A percentile compares a stretch with the other conserved stretches of the same genome.
These are phyloP conservation scores for Persicaria tinctoria DNA, from an alignment of 148 eudicot species.

Conservation along the genomic window DNA sequence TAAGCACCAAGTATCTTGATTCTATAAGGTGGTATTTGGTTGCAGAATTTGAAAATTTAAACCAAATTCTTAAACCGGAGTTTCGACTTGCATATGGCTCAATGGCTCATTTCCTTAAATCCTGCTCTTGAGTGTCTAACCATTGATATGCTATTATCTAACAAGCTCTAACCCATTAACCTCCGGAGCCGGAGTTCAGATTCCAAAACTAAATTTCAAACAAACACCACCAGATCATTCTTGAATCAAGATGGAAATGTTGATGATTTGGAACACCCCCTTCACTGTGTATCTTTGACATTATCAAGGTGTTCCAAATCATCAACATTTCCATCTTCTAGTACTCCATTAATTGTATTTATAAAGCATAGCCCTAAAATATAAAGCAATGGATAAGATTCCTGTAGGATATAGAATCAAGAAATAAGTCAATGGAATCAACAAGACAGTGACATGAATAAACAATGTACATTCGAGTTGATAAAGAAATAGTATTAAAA, in stretches of 20 bases:
- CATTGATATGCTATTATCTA: too few relatives aligned
- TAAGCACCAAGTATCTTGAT: neutral
- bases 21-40: neutral
- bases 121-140: too few relatives aligned
- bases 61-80: too few relatives aligned
- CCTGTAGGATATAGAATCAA: neutral
- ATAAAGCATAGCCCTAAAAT: neutral
- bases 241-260: too few relatives aligned
- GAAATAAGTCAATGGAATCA: neutral
- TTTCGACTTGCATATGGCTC: too few relatives aligned
- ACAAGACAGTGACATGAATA: neutral
- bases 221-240: neutral
- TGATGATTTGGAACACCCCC: neutral
- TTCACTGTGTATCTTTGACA: neutral
- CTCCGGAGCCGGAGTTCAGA: neutral
- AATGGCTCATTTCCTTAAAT: too few relatives aligned
- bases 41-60: neutral
- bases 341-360: too few relatives aligned
- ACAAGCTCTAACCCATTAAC: neutral
- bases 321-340: too few relatives aligned
- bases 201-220: neutral
- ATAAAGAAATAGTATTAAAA: constrained; percentile 11
- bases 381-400: neutral
- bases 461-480: neutral
- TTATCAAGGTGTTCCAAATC: neutral